Percentiles rank a stretch among this genome's conserved stretches.
Conservation (phyloP, 345 rosid genomes). For the Durio zibethinus region DNA sequence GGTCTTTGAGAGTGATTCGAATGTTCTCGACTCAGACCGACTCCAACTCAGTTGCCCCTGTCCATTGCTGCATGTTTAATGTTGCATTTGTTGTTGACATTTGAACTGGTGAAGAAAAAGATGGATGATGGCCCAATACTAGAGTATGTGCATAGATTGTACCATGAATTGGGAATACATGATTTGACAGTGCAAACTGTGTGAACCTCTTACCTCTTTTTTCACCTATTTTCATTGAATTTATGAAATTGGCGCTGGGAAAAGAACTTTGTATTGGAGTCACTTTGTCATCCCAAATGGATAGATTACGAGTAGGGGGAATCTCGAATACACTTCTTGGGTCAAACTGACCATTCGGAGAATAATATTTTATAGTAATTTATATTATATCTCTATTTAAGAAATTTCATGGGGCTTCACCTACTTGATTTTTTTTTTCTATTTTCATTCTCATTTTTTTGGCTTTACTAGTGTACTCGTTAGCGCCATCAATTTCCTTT, state of each 20-base stretch:
- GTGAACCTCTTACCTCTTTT: constrained; percentile 10
- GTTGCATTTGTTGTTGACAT: constrained; percentile 3
- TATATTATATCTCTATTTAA: background rate
- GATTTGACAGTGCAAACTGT: constrained; percentile 78
- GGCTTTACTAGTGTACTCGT: too few species aligned
- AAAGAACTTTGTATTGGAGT: constrained; percentile 15
- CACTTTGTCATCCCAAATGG: constrained; percentile 2
- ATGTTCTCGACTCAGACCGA: constrained; percentile 44
- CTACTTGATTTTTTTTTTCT: background rate
- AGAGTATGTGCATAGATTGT: constrained; percentile 59
- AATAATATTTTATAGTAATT: background rate
- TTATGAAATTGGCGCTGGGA: background rate
- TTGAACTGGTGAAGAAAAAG: constrained; percentile 58
- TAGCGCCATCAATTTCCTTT: too few species aligned
- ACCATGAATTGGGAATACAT: constrained; percentile 78
- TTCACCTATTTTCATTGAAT: background rate
- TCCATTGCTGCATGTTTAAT: background rate
- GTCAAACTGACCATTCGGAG: constrained; percentile 6
- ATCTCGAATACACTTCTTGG: background rate
- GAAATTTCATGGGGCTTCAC: background rate
- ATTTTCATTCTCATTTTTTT: background rate
- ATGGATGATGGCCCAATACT: constrained; percentile 52
- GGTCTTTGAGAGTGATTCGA: constrained; percentile 29
- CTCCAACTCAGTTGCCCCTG: constrained; percentile 34
- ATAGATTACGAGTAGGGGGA: background rate